Evolutionary conservation across 2,329 filamentous ascomycete genomes (phyloP).

Genomic region (Pseudopithomyces chartarum): DNA sequence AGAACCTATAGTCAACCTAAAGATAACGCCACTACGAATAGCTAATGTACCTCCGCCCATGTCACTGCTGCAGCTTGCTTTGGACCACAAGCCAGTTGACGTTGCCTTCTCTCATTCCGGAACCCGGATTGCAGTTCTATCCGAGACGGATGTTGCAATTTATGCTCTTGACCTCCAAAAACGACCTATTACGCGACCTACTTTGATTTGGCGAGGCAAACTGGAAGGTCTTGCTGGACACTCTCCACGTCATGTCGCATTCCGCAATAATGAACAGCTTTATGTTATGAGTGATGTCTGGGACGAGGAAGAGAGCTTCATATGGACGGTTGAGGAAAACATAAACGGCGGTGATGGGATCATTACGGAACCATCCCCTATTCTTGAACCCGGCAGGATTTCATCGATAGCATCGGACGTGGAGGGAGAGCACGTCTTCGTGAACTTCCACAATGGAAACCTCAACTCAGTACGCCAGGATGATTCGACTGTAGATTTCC

Average conservation of each 20-base stretch:
- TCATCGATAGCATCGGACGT: constrained; percentile 31
- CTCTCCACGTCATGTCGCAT: constrained; percentile 54
- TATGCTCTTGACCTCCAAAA: constrained; percentile 71
- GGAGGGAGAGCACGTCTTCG: constrained; percentile 26
- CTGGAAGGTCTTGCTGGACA: constrained; percentile 9
- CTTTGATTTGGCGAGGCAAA: constrained; percentile 48
- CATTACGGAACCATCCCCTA: constrained; percentile 8
- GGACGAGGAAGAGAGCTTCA: constrained; percentile 33
- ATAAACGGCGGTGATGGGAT: constrained; percentile 22
- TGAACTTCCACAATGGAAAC: constrained; percentile 29
- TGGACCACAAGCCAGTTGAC: constrained; percentile 70
- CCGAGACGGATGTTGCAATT: constrained; percentile 67
- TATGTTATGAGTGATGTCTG: constrained; percentile 41
- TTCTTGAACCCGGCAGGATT: constrained; percentile 26
- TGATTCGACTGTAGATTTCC: constrained; percentile 19
- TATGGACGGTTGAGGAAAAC: constrained; percentile 34
- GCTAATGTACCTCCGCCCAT: constrained; percentile 93
- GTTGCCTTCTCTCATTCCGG: constrained; percentile 65
- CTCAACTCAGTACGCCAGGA: constrained; percentile 22
- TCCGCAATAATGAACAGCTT: constrained; percentile 47
- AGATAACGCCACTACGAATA: constrained; percentile 81
- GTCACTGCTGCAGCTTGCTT: constrained; percentile 74
- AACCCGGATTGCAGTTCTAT: constrained; percentile 69
- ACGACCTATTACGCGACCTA: constrained; percentile 53
- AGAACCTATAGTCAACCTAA: constrained; percentile 61